Evolutionary conservation across 78 protist genomes (phyloP), one percentile per base, ranked within the genome.

Genomic region (Cyanophora paradoxa): DNA sequence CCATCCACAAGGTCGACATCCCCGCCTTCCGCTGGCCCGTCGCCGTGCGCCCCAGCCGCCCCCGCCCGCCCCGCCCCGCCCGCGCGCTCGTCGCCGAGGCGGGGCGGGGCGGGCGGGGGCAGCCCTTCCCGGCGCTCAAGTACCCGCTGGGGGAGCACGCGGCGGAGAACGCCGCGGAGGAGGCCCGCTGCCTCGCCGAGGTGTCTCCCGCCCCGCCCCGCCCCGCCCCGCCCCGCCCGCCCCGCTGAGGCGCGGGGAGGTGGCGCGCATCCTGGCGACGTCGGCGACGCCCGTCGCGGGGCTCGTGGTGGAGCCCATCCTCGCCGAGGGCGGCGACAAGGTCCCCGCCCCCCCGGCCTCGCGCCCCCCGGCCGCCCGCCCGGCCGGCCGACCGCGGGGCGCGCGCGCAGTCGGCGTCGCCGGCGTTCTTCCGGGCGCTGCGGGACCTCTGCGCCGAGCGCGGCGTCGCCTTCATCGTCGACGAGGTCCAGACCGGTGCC

Each of bases 1-100:
- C 88, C 24, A 57, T 87, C 66, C 89, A 87, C 78, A 87, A 87
- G 59, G 68, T 84, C 42, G 92, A 87, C 37, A 78, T 87, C 19
- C 92, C 92, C 36, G 89, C 92, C 20, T 87, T 87, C 48, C 81
- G 74, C 37, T n/a, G n/a, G n/a, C n/a, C n/a, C n/a, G n/a, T n/a
- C n/a, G n/a, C n/a, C n/a, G n/a, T n/a, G n/a, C n/a, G 87, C 89
- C 89, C 88, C 88, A 30, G 78, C 80, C 37, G 85, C 90, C 0
- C 48, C 69, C n/a, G n/a, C n/a, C n/a, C n/a, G n/a, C n/a, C n/a
- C n/a, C n/a, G n/a, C n/a, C n/a, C n/a, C n/a, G n/a, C n/a, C n/a
- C n/a, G n/a, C n/a, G n/a, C n/a, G n/a, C n/a, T n/a, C n/a, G n/a
- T n/a, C n/a, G n/a, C n/a, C n/a, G n/a, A n/a, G n/a, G n/a, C n/a